Evolutionary conservation across 495 filamentous ascomycete species (phyloP), one percentile per base, ranked within the genome.

Genomic region (Cercophora newfieldiana): DNA sequence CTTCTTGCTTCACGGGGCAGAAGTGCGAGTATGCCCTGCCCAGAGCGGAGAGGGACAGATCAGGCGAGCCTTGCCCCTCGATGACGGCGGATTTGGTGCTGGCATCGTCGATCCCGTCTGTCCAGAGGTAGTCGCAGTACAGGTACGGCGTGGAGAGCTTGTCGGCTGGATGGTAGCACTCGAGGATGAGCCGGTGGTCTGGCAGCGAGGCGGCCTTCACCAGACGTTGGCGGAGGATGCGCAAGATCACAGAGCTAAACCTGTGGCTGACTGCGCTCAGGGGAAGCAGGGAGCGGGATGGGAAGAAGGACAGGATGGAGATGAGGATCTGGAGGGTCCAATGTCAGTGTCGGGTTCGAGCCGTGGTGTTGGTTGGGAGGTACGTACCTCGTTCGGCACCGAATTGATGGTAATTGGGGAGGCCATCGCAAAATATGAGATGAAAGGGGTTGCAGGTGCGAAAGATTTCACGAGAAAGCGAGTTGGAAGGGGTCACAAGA

Each of bases 91-190:
- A 8, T 44, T 16, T 14, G 37, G 37, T 44, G 37, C 83, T 74
- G 14, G 82, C 78, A 26, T 67, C 71, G 59, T 77, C 68, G 29
- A 87, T 71, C 80, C 81, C 68, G 44, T 77, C 68, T 6, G 87
- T 92, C 49, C 82, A 84, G 7, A 89, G 80, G 68, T 90, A 89
- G 54, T 85, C 82, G 78, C 90, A 92, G 73, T 85, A 88, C 1
- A 90, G 83, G 51, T 87, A 88, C 1, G 90, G 87, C 56, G 88
- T 88, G 14, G 82, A 87, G 29, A 90, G 77, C 72, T 86, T 89
- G n/a, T 84, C 85, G 66, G 80, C 85, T 0, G 91, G 91, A 67
- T 90, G 90, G 71, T 88, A 93, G 78, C 89, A 91, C 80, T 93
- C 90, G 16, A 95, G 83, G 21, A 93, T 87, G 28, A 93, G 75